phyloP scores from a whole-genome alignment of 1,284 basidiomycete species.

The Ustilago xerochloae region DNA sequence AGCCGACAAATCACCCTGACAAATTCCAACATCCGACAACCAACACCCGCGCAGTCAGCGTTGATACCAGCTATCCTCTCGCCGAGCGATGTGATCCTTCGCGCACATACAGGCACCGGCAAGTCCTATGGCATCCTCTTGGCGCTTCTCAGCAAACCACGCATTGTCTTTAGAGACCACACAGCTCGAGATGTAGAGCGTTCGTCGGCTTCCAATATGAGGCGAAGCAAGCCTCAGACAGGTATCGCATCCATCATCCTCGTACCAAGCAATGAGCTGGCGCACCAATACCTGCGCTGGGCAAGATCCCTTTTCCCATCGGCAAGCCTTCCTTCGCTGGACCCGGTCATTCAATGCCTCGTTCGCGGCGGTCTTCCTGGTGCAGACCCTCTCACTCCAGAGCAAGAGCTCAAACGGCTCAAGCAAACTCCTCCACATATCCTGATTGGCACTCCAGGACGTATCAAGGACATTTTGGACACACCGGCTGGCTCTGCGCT shows the following conservation, averaged over 20 bases:
- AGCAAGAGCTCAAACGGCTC: conserved; percentile 51
- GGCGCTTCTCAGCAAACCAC: conserved; percentile 62
- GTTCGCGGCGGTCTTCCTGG: conserved; percentile 47
- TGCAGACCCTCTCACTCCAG: conserved; percentile 14
- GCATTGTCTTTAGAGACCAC: conserved; percentile 52
- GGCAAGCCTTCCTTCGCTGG: conserved; percentile 34
- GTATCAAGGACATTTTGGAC: conserved; percentile 57
- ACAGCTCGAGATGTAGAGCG: neutral
- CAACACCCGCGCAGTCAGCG: conserved; percentile 58
- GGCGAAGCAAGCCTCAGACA: conserved; percentile 30
- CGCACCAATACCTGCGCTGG: conserved; percentile 62
- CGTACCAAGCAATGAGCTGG: conserved; percentile 65
- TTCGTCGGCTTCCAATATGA: conserved; percentile 3
- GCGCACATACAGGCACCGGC: conserved; percentile 65
- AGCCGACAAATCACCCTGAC: conserved; percentile 45
- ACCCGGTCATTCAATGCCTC: conserved; percentile 57
- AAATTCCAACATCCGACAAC: conserved; percentile 54
- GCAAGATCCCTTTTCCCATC: conserved; percentile 52
- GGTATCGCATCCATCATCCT: conserved; percentile 60
- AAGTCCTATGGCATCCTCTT: conserved; percentile 64
- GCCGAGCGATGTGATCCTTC: conserved; percentile 59
- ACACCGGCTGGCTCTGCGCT: conserved; percentile 45
- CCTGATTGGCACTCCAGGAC: conserved; percentile 62
- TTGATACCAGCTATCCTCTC: conserved; percentile 57
- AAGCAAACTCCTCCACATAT: conserved; percentile 57